Evolutionary conservation across 2,329 filamentous ascomycete genomes (phyloP).

Genomic region (Scedosporium aurantiacum): DNA sequence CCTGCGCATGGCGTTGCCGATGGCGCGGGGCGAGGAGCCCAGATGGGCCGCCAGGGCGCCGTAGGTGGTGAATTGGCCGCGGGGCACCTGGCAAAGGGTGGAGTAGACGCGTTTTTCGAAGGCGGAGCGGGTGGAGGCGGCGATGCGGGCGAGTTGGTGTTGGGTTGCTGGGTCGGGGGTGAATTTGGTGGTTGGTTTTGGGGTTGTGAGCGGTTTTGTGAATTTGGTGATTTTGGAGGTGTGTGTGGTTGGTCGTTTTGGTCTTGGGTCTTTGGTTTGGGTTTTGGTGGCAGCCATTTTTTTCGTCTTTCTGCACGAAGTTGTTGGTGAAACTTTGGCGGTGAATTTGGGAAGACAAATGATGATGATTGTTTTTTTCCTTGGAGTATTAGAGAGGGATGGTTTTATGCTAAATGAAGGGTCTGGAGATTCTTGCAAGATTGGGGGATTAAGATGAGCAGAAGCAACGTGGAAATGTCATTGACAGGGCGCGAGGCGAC

Average conservation of each 20-base stretch:
- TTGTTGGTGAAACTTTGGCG: too few relatives aligned
- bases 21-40: slow-evolving; percentile 60
- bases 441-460: too few relatives aligned
- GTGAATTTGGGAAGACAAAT: too few relatives aligned
- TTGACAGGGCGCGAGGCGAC: slow-evolving; percentile 2
- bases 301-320: too few relatives aligned
- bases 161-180: slow-evolving; percentile 19
- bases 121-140: slow-evolving; percentile 30
- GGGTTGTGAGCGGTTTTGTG: slow-evolving; percentile 1
- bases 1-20: slow-evolving; percentile 63
- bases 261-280: background rate
- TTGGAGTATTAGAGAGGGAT: too few relatives aligned
- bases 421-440: too few relatives aligned
- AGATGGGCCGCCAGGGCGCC: slow-evolving; percentile 58
- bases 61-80: slow-evolving; percentile 68
- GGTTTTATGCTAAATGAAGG: too few relatives aligned
- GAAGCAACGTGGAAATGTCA: background rate
- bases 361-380: background rate
- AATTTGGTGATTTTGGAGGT: background rate
- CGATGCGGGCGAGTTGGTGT: slow-evolving; percentile 33
- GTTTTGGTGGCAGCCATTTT: slow-evolving; percentile 8
- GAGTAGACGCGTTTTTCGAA: slow-evolving; percentile 58
- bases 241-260: slow-evolving; percentile 1
- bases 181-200: background rate
- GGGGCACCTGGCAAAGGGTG: slow-evolving; percentile 65